phyloP scores from a whole-genome alignment of 169 alveolate genomes.

The Blepharisma undulans region DNA sequence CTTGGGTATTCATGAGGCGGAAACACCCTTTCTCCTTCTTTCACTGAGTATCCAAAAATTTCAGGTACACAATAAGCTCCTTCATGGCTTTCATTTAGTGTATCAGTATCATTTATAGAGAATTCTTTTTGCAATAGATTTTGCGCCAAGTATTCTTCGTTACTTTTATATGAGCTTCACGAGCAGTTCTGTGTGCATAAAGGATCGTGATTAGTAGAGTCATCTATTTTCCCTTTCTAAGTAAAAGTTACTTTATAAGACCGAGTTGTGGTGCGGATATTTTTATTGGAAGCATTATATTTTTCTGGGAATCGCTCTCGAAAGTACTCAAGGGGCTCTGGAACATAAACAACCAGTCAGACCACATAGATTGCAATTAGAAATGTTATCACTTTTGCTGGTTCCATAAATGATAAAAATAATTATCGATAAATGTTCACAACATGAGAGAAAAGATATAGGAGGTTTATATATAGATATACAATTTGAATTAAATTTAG shows the following conservation, averaged over 20 bases:
- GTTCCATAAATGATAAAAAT: neutral
- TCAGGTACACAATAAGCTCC: conserved; percentile 2
- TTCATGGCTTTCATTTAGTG: neutral
- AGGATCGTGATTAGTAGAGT: neutral
- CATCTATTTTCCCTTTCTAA: neutral
- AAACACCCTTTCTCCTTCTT: neutral
- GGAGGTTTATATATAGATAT: neutral
- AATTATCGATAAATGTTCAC: neutral
- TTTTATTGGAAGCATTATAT: neutral
- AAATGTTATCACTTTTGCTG: neutral
- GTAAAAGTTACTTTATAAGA: neutral
- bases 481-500: neutral
- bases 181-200: neutral
- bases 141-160: neutral
- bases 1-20: conserved; percentile 12
- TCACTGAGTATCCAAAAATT: conserved; percentile 3
- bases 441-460: neutral
- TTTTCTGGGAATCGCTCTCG: neutral
- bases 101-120: neutral
- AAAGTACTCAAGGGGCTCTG: too few relatives aligned
- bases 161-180: neutral
- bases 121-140: neutral
- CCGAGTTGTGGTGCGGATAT: conserved; percentile 1
- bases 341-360: neutral
- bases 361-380: neutral